Conservation (phyloP, 768 basidiomycete species). For the Boletus pseudopeckii region DNA sequence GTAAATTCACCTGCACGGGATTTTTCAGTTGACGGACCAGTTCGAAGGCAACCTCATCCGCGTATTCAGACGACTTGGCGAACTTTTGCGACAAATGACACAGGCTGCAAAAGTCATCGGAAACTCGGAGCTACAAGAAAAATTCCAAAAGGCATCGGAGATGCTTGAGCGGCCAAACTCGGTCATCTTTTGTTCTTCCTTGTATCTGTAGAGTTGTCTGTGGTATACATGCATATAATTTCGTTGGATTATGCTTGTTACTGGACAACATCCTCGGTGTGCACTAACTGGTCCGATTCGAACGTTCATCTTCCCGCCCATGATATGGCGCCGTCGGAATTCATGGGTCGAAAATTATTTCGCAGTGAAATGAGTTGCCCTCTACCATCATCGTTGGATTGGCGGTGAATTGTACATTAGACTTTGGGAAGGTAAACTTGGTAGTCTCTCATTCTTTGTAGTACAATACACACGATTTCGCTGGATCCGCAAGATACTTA, state of each 20-base stretch:
- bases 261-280: not conserved
- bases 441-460: not conserved
- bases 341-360: not conserved
- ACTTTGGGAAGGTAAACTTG: not conserved
- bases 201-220: conserved; percentile 58
- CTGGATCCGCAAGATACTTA: not conserved
- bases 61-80: conserved; percentile 91
- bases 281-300: not conserved
- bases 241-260: not conserved
- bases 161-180: conserved; percentile 93
- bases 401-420: not conserved
- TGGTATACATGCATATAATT: not conserved
- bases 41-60: conserved; percentile 97
- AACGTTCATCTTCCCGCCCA: not conserved
- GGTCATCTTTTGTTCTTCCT: conserved; percentile 85
- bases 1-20: not conserved
- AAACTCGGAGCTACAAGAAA: conserved; percentile 88
- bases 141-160: conserved; percentile 88
- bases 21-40: conserved; percentile 78
- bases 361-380: no score
- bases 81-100: conserved; percentile 94
- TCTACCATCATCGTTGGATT: not conserved
- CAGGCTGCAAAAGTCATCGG: conserved; percentile 96
- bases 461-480: conserved; percentile 6
- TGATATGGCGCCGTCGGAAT: not conserved